Conservation (phyloP, 176 grass and related monocot species). For the Bonia amplexicaulis region DNA sequence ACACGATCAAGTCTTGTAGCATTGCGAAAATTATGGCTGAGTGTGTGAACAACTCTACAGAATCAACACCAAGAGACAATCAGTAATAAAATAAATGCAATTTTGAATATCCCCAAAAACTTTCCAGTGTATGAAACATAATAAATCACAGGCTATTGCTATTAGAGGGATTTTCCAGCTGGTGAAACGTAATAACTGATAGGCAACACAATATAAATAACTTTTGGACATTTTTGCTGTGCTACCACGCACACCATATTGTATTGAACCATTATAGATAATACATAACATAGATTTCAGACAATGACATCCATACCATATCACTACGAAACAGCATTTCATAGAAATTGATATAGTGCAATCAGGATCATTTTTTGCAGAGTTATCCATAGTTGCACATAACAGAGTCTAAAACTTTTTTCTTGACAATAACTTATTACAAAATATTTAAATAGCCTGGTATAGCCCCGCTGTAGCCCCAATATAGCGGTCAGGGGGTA, state of each 20-base stretch:
- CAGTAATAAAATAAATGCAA: slow-evolving; percentile 5
- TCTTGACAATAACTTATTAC: slow-evolving; percentile 1
- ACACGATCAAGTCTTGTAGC: slow-evolving; percentile 75
- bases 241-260: not conserved
- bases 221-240: not conserved
- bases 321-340: not conserved
- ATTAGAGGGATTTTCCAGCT: not conserved
- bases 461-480: too few species aligned
- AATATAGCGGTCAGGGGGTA: too few species aligned
- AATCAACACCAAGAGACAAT: slow-evolving; percentile 27
- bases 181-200: not conserved
- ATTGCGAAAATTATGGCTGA: slow-evolving; percentile 80
- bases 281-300: slow-evolving; percentile 3
- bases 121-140: not conserved
- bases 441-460: too few species aligned
- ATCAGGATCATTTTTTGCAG: not conserved
- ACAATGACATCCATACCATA: not conserved
- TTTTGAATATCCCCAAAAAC: not conserved
- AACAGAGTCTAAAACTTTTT: not conserved
- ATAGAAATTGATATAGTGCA: not conserved
- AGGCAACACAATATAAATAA: slow-evolving; percentile 1
- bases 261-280: not conserved
- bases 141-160: slow-evolving; percentile 5
- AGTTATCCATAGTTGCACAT: not conserved
- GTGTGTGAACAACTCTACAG: slow-evolving; percentile 90